Base-by-base conservation (phyloP, 163 green algal genomes). In the Scenedesmus sp. region DNA sequence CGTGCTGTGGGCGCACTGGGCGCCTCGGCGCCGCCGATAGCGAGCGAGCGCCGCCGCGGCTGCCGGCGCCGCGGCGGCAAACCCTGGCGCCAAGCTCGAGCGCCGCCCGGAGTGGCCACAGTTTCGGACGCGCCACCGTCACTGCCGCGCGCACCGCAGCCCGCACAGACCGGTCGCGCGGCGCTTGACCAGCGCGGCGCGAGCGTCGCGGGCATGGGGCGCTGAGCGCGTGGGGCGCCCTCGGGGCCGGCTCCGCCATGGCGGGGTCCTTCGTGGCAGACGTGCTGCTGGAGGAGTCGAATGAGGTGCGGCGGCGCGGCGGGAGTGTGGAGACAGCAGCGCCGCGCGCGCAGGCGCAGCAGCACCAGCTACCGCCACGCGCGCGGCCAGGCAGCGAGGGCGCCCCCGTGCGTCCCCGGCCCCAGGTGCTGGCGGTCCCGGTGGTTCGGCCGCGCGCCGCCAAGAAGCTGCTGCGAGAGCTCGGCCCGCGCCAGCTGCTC, bases 361-460 rank as follows among this genome's bases (percentile, higher is more conserved):
- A 51, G 60, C 50, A 73, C 20, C 47, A 66, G 22, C 26, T 39
- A 31, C 4, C 15, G 22, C 11, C 64, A 60, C 28, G 26, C 36
- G n/a, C 5, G 56, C 36, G n/a, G 56, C 33, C 24, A 33, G 34
- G 45, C 39, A 36, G 29, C 15, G 15, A 39, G 57, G 9, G 24
- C 57, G n/a, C 28, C 9, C 57, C 4, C 53, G 11, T 51, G 33
- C 50, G 58, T 39, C 18, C 44, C 33, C 20, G 33, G 2, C 34
- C 28, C 45, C 87, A 94, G 87, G 85, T 94, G n/a, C 78, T 94
- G 9, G 87, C 93, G 58, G 60, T 94, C 20, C 89, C 89, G 2
- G 81, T 94, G 29, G 60, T 92, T 20, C 89, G 86, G 29, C 70
- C 81, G 34, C 77, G 66, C 47, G 31, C 22, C 22, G 65, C 90